Evolutionary conservation across 2,329 filamentous ascomycete species (phyloP).

Genomic region (Pseudocercospora macadamiae): DNA sequence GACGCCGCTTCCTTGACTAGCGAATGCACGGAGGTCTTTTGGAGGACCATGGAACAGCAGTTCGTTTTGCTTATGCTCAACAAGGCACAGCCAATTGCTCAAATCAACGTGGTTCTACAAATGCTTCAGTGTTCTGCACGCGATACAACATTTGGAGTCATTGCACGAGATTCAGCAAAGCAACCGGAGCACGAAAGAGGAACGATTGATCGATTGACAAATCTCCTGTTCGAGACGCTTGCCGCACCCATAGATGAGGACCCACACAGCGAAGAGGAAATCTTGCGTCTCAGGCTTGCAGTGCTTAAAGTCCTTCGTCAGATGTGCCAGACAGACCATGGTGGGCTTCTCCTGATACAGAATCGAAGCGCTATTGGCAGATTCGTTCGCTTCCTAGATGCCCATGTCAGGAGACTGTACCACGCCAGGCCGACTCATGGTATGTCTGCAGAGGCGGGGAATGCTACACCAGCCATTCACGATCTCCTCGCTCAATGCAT

Average conservation of each 20-base stretch:
- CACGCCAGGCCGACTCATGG: conserved; percentile 31
- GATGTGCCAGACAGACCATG: conserved; percentile 66
- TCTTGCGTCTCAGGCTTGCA: conserved; percentile 51
- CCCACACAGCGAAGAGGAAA: conserved; percentile 42
- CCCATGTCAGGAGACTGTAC: conserved; percentile 68
- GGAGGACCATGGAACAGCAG: conserved; percentile 68
- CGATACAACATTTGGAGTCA: conserved; percentile 67
- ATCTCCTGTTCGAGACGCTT: conserved; percentile 62
- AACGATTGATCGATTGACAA: conserved; percentile 66
- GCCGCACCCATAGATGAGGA: conserved; percentile 46
- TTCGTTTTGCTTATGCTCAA: conserved; percentile 70
- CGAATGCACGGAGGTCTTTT: conserved; percentile 58
- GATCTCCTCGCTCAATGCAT: conserved; percentile 53
- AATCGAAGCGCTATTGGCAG: conserved; percentile 73
- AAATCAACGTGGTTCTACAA: conserved; percentile 66
- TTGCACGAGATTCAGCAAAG: conserved; percentile 52
- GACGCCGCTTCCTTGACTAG: conserved; percentile 55
- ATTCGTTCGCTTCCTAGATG: conserved; percentile 74
- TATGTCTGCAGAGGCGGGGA: neutral
- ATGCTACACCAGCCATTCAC: conserved; percentile 35
- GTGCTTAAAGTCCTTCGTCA: conserved; percentile 54
- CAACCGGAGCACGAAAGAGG: conserved; percentile 43
- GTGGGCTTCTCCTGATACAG: conserved; percentile 65
- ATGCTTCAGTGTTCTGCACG: conserved; percentile 70
- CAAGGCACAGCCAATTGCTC: conserved; percentile 64